Evolutionary conservation across 1,284 basidiomycete genomes (phyloP).

Genomic region (Irpex sp.): DNA sequence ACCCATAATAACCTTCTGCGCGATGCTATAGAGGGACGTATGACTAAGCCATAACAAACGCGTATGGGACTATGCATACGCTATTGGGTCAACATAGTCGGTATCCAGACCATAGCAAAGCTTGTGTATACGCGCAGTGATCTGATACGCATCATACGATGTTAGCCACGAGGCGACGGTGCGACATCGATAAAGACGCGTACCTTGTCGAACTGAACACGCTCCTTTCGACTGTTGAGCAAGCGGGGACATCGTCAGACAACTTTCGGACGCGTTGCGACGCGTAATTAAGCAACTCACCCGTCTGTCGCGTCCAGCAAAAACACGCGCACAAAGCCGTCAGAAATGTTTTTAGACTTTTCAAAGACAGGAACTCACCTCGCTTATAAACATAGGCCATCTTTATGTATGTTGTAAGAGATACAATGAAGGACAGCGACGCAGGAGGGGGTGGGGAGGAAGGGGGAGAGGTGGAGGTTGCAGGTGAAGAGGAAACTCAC

Average conservation of each 20-base stretch:
- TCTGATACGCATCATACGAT: constrained; percentile 41
- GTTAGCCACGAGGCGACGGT: constrained; percentile 12
- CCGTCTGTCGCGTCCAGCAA: constrained; percentile 44
- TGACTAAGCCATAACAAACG: background rate
- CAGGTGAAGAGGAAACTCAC: constrained; percentile 19
- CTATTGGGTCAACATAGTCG: constrained; percentile 92
- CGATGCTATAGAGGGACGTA: constrained; percentile 48
- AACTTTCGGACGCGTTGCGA: constrained; percentile 15
- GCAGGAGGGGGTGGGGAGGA: constrained; percentile 13
- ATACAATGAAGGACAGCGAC: constrained; percentile 8
- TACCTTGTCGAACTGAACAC: constrained; percentile 86
- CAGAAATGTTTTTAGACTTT: background rate
- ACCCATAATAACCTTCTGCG: constrained; percentile 94
- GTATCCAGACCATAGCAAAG: constrained; percentile 96
- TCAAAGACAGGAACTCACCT: constrained; percentile 41
- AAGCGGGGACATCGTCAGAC: constrained; percentile 17
- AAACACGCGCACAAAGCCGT: constrained; percentile 3
- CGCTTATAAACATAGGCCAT: constrained; percentile 77
- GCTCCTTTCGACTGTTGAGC: constrained; percentile 69
- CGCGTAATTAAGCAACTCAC: constrained; percentile 41
- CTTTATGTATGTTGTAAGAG: constrained; percentile 4
- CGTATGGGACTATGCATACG: constrained; percentile 47
- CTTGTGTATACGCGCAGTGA: constrained; percentile 90
- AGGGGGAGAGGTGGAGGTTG: constrained; percentile 32
- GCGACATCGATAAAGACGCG: constrained; percentile 17